phyloP scores from a whole-genome alignment of 129 eudicot genomes.

The Flaveria ramosissima region DNA sequence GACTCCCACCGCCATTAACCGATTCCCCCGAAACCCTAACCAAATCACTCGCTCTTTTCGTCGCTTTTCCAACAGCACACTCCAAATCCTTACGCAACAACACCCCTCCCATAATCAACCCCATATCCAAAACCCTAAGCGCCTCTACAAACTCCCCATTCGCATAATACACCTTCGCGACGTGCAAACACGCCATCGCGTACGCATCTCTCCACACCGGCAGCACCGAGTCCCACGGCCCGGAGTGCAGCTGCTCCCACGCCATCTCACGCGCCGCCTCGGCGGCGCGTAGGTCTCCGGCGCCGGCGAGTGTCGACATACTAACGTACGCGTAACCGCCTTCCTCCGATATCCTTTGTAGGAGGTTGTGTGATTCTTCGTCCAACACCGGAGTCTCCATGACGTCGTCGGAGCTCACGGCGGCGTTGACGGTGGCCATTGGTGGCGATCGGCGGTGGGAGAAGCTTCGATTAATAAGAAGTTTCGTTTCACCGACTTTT shows the following conservation, averaged over 20 bases:
- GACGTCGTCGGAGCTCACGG: conserved; percentile 17
- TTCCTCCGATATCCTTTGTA: conserved; percentile 58
- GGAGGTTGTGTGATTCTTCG: conserved; percentile 34
- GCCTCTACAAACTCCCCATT: conserved; percentile 57
- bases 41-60: conserved; percentile 27
- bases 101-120: conserved; percentile 88
- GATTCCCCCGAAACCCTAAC: conserved; percentile 25
- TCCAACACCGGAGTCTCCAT: conserved; percentile 56
- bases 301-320: conserved; percentile 60
- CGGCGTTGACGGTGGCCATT: conserved; percentile 42
- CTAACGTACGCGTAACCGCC: conserved; percentile 84
- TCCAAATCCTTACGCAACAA: conserved; percentile 65
- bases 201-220: conserved; percentile 96
- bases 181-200: conserved; percentile 86
- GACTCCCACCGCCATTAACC: conserved; percentile 23
- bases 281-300: conserved; percentile 76
- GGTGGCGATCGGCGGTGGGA: background rate
- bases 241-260: conserved; percentile 98
- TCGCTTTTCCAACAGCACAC: conserved; percentile 48
- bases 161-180: conserved; percentile 51
- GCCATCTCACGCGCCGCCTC: conserved; percentile 99
- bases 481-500: conserved; percentile 26
- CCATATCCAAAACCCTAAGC: conserved; percentile 78
- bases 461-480: conserved; percentile 27
- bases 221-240: conserved; percentile 89